Evolutionary conservation across 2,329 filamentous ascomycete species (phyloP), one percentile per base, ranked within the genome.

Genomic region (Hypomyces perniciosus): DNA sequence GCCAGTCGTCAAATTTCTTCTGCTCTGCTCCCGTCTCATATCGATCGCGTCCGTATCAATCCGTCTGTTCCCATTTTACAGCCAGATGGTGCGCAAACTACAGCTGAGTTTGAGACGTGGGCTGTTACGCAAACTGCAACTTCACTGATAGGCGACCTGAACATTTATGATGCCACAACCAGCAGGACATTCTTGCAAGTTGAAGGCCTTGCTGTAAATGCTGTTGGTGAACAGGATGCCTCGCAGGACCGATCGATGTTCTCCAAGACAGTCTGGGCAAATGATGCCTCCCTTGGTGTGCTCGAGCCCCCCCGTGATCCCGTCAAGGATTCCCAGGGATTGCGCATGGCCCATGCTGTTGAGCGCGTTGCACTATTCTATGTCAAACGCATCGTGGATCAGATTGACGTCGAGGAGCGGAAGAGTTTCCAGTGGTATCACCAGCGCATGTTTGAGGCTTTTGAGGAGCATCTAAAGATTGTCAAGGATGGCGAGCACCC

Each of bases 361-460:
- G 35, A 38, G 5, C 35, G 35, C 5, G 20, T 20, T 5, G 35
- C 20, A 6, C 8, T 38, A 2, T 38, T 38, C 35, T 38, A 38
- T 38, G n/a, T 38, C 8, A 12, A 38, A 9, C 35, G 8, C 8
- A 20, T 38, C 10, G 5, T 38, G 35, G 7, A 4, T 4, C 12
- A 38, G 35, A 38, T 38, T n/a, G 8, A 6, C 10, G 12, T 20
- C 35, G 20, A 20, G 12, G 35, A 38, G 35, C n/a, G 5, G n/a
- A 20, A 6, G 20, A 38, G 9, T 20, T 38, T 38, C 35, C n/a
- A 31, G 30, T 33, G 9, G 37, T 53, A 10, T 26, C 40, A 27
- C 13, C n/a, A n/a, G 43, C 33, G 4, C 41, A 39, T 34, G 50
- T 35, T 10, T 47, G 51, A 35, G 53, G 53, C 20, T 20, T 20